Evolutionary conservation across 495 filamentous ascomycete species (phyloP), one percentile per base, ranked within the genome.

Genomic region (Massariosphaeria phaeospora): DNA sequence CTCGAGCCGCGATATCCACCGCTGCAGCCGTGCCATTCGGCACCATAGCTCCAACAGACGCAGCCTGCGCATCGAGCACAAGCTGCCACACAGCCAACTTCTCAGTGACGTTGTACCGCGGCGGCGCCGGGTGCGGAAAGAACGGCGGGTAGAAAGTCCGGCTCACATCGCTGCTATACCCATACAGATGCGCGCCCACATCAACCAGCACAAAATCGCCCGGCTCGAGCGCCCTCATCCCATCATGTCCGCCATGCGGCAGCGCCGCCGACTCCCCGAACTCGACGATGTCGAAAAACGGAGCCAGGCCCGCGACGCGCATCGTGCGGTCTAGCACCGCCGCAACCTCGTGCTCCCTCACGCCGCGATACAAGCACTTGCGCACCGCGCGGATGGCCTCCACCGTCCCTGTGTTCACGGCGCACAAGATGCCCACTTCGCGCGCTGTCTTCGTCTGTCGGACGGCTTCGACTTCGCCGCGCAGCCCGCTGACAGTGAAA

Each of bases 391-490:
- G 59, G 18, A 81, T 70, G 0, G 78, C 78, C 38, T 75, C 75
- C 1, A 80, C 76, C 1, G 77, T 80, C 8, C 77, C 78, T 0
- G 76, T 79, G 48, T 81, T 81, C 7, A 81, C 77, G 12, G 77
- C 76, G 5, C 76, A 67, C 6, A 81, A 59, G 40, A 79, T 69
- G 49, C 73, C 75, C 17, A 79, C 65, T 44, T 79, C 77, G 5
- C 64, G 65, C 0, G 62, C 53, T 18, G 71, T 74, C 58, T 81
- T 80, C 36, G 70, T 70, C 64, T 80, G 79, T 24, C 73, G 63
- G 0, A 79, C 75, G 43, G 70, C 66, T 49, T 80, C 77, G 20
- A 76, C 75, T 30, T 73, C 69, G 2, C 69, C 71, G 36, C 61
- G 62, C 5, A 79, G 55, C 4, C 76, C 77, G 3, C 71, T 48